Conservation (phyloP, 345 rosid species). For the Eucalyptus tenuipes region DNA sequence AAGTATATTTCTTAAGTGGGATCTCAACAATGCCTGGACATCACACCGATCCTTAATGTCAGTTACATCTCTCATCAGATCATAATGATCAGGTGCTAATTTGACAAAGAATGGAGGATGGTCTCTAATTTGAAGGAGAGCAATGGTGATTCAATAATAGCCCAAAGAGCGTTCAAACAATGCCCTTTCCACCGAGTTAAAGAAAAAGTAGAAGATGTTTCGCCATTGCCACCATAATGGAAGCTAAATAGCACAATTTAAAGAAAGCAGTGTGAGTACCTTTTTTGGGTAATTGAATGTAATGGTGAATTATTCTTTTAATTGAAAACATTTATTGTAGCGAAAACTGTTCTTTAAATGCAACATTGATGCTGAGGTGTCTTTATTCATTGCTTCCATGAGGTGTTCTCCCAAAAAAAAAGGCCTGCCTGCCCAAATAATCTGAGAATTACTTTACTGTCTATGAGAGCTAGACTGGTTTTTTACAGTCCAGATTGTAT, state of each 20-base stretch:
- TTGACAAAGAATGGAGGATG: neutral
- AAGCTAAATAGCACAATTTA: neutral
- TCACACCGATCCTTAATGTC: neutral
- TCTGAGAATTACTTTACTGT: neutral
- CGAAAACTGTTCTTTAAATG: neutral
- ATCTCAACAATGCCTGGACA: neutral
- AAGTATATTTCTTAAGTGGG: neutral
- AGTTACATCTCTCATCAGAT: neutral
- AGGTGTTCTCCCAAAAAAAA: neutral
- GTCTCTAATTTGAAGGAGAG: neutral
- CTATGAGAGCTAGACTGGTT: neutral
- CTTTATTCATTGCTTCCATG: neutral
- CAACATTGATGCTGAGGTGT: neutral
- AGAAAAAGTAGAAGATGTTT: neutral
- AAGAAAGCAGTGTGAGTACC: neutral
- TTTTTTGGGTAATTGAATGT: neutral
- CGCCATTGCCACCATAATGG: neutral
- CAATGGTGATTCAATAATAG: neutral
- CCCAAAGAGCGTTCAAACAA: neutral
- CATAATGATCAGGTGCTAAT: neutral
- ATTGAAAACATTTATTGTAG: neutral
- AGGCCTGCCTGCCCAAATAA: neutral
- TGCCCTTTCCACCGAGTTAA: neutral
- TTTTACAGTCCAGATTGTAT: neutral
- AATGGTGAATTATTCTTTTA: neutral